These are phyloP conservation scores for Macrolepiota fuliginosa DNA, from an alignment of 768 basidiomycete genomes.

Conservation along the genomic window DNA sequence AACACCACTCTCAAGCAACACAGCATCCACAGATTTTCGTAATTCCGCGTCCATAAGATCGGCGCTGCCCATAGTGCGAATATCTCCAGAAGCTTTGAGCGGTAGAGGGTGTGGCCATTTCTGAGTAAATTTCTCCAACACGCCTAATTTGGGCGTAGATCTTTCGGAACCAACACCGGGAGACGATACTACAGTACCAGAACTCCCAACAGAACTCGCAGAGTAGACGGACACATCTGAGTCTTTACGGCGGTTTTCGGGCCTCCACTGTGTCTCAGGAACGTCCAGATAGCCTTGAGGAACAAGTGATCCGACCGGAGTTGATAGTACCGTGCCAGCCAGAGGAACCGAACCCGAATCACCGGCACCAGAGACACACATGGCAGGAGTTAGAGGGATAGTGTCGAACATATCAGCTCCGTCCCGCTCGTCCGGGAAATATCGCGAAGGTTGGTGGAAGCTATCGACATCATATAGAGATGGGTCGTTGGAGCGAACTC, in stretches of 20 bases:
- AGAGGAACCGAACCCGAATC: too few species aligned
- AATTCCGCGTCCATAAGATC: neutral
- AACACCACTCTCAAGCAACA: neutral
- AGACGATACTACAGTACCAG: neutral
- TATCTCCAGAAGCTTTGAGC: slow-evolving; percentile 15
- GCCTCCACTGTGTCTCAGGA: neutral
- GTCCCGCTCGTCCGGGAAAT: too few species aligned
- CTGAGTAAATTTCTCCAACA: slow-evolving; percentile 42
- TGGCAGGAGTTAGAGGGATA: too few species aligned
- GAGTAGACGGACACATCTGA: neutral
- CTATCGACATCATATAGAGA: too few species aligned
- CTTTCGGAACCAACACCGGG: neutral
- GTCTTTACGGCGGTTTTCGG: neutral
- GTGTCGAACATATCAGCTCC: too few species aligned
- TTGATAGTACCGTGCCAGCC: too few species aligned
- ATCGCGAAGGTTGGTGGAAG: too few species aligned
- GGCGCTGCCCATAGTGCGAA: neutral
- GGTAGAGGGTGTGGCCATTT: slow-evolving; percentile 49
- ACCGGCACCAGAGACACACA: too few species aligned
- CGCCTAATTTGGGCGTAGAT: slow-evolving; percentile 16
- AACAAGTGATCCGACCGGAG: neutral
- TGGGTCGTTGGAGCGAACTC: too few species aligned
- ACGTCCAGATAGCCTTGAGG: neutral
- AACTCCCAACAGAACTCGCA: neutral
- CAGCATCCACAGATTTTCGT: neutral